Conservation (phyloP, 768 basidiomycete genomes). For the Termitomyces sp. region DNA sequence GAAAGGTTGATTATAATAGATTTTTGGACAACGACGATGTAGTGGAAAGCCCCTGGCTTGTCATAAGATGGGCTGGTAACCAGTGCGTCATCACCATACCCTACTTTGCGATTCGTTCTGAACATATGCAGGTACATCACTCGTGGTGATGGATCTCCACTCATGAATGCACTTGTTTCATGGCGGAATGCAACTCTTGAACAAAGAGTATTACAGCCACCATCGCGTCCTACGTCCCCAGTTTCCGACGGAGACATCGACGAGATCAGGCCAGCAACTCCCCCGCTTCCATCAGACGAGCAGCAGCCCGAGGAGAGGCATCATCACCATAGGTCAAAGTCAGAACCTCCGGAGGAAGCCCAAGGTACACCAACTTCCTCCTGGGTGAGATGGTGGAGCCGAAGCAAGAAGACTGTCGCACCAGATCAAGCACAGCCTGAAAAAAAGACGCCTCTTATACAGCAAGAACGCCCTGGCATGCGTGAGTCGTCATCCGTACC, state of each 20-base stretch:
- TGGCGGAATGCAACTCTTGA: constrained; percentile 54
- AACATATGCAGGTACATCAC: constrained; percentile 60
- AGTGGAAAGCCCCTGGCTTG: constrained; percentile 57
- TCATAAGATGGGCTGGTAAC: constrained; percentile 66
- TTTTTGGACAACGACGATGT: constrained; percentile 65
- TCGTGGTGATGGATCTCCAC: constrained; percentile 65
- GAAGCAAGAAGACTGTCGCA: constrained; percentile 39
- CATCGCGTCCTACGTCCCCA: constrained; percentile 31
- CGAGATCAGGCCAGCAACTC: constrained; percentile 12
- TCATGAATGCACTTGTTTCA: constrained; percentile 66
- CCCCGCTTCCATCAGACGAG: constrained; percentile 18
- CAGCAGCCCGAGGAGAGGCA: constrained; percentile 17
- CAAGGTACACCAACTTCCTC: constrained; percentile 45
- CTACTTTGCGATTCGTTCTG: background rate
- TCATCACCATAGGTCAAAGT: constrained; percentile 29
- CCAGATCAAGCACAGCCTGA: constrained; percentile 4
- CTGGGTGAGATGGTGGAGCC: constrained; percentile 86
- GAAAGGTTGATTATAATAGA: constrained; percentile 55
- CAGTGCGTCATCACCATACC: constrained; percentile 40
- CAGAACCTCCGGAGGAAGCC: constrained; percentile 32
- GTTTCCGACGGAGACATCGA: constrained; percentile 27
- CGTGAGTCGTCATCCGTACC: constrained; percentile 24
- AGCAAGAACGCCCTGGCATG: constrained; percentile 11
- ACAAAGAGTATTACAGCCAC: constrained; percentile 17
- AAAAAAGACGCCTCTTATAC: background rate